A percentile compares a stretch with the other conserved stretches of the same genome.
These are phyloP conservation scores for Botrytis porri DNA, from an alignment of 2,329 filamentous ascomycete species.

Conservation along the genomic window DNA sequence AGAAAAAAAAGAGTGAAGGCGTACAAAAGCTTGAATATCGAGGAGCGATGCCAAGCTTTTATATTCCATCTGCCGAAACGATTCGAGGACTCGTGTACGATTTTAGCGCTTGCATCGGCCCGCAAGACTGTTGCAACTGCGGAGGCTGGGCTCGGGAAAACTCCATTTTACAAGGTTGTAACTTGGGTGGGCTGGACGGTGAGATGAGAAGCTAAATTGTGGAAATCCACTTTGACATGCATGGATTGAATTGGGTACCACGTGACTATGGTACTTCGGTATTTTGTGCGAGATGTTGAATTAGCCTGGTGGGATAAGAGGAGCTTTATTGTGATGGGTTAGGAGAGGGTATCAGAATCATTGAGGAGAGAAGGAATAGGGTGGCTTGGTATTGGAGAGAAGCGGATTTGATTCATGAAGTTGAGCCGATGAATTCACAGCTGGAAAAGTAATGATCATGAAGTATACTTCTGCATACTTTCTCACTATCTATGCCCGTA, in stretches of 20 bases:
- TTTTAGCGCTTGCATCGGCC: neutral
- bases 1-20: neutral
- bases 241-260: neutral
- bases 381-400: neutral
- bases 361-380: neutral
- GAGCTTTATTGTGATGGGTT: neutral
- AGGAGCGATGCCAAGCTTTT: conserved; percentile 9
- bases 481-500: neutral
- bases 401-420: neutral
- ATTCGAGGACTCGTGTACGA: neutral
- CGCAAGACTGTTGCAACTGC: neutral
- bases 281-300: neutral
- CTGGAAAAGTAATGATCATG: neutral
- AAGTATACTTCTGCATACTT: neutral
- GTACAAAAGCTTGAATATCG: neutral
- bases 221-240: neutral
- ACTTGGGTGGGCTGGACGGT: neutral
- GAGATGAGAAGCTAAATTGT: conserved; percentile 1
- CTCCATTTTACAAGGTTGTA: neutral
- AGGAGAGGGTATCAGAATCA: neutral
- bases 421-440: neutral
- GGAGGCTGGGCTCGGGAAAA: neutral
- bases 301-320: neutral
- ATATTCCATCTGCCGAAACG: neutral
- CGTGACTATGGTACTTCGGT: neutral